Conservation (phyloP, 345 rosid species). For the Citrus mangshanensis region DNA sequence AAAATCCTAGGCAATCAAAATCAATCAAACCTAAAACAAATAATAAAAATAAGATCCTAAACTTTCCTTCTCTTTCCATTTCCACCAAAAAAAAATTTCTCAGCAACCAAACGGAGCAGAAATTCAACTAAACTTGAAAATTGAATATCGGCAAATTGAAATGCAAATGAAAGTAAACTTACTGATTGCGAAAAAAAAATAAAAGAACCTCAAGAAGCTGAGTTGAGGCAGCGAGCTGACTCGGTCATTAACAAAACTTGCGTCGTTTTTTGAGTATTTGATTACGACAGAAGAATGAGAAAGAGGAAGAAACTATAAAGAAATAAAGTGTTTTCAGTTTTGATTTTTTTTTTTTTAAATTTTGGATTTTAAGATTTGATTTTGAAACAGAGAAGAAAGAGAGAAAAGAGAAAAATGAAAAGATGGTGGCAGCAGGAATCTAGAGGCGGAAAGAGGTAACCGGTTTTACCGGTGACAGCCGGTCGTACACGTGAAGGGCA, state of each 20-base stretch:
- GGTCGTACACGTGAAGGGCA: background rate
- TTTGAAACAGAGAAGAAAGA: background rate
- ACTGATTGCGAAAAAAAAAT: background rate
- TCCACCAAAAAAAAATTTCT: background rate
- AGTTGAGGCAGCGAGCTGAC: slow-evolving; percentile 10
- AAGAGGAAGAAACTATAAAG: background rate
- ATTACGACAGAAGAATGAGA: background rate
- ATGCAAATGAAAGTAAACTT: background rate
- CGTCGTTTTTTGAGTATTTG: background rate
- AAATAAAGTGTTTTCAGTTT: background rate
- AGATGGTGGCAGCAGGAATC: background rate
- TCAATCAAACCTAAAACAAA: background rate
- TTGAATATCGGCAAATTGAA: background rate
- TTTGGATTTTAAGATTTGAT: background rate
- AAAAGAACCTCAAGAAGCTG: background rate
- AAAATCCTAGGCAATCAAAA: slow-evolving; percentile 12
- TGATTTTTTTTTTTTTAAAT: background rate
- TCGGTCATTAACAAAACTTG: background rate
- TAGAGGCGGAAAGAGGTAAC: background rate
- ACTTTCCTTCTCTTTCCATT: background rate
- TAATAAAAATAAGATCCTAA: background rate
- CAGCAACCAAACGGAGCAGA: background rate
- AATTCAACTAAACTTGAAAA: background rate
- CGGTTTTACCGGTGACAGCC: slow-evolving; percentile 2
- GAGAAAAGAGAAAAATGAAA: background rate